Evolutionary conservation across 108 stramenopile genomes (phyloP).

Genomic region (Asterionellopsis glacialis): DNA sequence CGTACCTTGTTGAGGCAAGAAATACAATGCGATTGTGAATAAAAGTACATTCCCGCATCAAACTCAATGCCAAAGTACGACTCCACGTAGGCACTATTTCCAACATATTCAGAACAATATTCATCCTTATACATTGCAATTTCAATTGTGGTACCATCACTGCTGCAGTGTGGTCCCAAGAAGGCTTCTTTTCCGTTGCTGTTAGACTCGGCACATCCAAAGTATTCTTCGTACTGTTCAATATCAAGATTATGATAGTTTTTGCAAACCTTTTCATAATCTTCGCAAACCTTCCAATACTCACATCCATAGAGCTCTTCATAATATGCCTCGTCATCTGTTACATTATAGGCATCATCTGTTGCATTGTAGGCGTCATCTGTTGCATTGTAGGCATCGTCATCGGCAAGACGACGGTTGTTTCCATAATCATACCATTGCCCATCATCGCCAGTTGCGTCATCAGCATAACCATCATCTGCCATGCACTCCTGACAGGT

Average conservation of each 20-base stretch:
- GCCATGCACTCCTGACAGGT: slow-evolving; percentile 44
- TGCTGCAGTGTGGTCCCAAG: slow-evolving; percentile 67
- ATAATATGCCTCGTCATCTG: not conserved
- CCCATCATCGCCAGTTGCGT: slow-evolving; percentile 8
- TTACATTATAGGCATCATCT: slow-evolving; percentile 2
- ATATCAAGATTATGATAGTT: slow-evolving; percentile 27
- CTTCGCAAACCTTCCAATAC: slow-evolving; percentile 26
- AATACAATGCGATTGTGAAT: slow-evolving; percentile 45
- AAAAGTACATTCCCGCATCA: slow-evolving; percentile 25
- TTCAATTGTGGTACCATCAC: slow-evolving; percentile 65
- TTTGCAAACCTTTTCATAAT: slow-evolving; percentile 42
- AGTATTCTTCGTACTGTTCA: slow-evolving; percentile 21
- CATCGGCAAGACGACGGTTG: not conserved
- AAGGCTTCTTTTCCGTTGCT: slow-evolving; percentile 35
- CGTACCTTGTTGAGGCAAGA: slow-evolving; percentile 58
- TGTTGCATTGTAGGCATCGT: not conserved
- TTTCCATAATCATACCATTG: too few relatives aligned
- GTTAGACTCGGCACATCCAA: slow-evolving; percentile 35
- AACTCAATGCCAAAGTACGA: slow-evolving; percentile 25
- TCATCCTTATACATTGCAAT: slow-evolving; percentile 75
- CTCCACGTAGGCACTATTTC: slow-evolving; percentile 21
- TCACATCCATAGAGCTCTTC: slow-evolving; percentile 16
- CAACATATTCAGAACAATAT: slow-evolving; percentile 63
- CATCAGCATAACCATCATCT: slow-evolving; percentile 12
- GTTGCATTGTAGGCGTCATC: slow-evolving; percentile 4